Evolutionary conservation across 2,329 filamentous ascomycete species (phyloP).

Genomic region (Alternaria conjuncta): DNA sequence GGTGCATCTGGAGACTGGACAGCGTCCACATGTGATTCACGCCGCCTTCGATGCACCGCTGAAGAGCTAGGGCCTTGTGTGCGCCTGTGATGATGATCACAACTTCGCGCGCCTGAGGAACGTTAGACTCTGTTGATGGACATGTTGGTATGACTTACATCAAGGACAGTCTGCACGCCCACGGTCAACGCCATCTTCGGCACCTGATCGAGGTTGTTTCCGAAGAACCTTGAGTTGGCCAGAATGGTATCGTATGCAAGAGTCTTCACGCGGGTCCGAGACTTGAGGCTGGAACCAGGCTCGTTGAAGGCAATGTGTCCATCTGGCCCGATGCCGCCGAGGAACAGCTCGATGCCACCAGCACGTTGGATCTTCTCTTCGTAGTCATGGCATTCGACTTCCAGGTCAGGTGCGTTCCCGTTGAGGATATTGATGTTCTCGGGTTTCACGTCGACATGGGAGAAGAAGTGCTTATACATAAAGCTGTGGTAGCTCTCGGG

Average conservation of each 20-base stretch:
- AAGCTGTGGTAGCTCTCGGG: conserved; percentile 88
- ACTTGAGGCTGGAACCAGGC: conserved; percentile 78
- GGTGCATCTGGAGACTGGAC: conserved; percentile 79
- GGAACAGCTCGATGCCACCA: conserved; percentile 84
- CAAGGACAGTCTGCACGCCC: conserved; percentile 81
- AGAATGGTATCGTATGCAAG: conserved; percentile 86
- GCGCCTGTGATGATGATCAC: conserved; percentile 82
- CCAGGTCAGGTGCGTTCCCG: conserved; percentile 77
- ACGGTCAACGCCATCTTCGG: conserved; percentile 85
- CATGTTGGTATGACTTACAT: conserved; percentile 51
- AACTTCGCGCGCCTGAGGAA: conserved; percentile 69
- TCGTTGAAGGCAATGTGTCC: conserved; percentile 93
- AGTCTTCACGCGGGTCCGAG: conserved; percentile 83
- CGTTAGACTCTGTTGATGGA: conserved; percentile 22
- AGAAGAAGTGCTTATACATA: conserved; percentile 94
- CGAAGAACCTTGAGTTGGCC: conserved; percentile 85
- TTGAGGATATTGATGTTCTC: conserved; percentile 85
- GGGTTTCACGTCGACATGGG: conserved; percentile 80
- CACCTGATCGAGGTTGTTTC: conserved; percentile 73
- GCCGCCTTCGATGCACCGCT: conserved; percentile 80
- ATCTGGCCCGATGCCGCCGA: conserved; percentile 84
- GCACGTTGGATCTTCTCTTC: conserved; percentile 76
- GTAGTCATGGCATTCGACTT: conserved; percentile 78
- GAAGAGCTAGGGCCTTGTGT: conserved; percentile 79
- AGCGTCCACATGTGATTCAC: conserved; percentile 93